Conservation (phyloP, 2,329 filamentous ascomycete genomes). For the Pseudogymnoascus sp. region DNA sequence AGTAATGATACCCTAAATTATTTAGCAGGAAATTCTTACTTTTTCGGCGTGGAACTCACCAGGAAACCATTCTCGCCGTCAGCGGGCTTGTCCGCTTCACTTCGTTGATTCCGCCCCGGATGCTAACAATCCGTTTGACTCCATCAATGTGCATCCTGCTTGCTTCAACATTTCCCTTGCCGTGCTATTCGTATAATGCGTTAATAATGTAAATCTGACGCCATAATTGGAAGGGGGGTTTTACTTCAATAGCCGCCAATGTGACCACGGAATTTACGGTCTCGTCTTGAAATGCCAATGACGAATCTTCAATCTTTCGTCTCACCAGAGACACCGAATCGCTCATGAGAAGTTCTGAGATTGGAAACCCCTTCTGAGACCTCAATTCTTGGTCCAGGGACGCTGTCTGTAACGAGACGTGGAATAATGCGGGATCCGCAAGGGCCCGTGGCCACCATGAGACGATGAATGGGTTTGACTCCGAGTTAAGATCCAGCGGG, state of each 20-base stretch:
- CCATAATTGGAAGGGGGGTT: slow-evolving; percentile 3
- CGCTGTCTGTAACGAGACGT: slow-evolving; percentile 50
- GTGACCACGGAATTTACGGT: slow-evolving; percentile 51
- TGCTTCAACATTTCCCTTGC: slow-evolving; percentile 40
- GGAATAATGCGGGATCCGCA: slow-evolving; percentile 46
- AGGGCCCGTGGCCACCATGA: slow-evolving; percentile 53
- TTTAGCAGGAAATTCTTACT: slow-evolving; percentile 4
- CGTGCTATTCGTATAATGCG: slow-evolving; percentile 30
- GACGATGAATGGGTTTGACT: slow-evolving; percentile 48
- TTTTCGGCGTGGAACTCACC: neutral
- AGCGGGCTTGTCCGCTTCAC: slow-evolving; percentile 42
- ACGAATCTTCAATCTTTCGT: slow-evolving; percentile 38
- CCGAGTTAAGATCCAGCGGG: slow-evolving; percentile 42
- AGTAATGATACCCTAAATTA: slow-evolving; percentile 46
- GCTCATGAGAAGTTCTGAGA: slow-evolving; percentile 46
- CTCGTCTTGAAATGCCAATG: slow-evolving; percentile 41
- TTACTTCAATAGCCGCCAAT: slow-evolving; percentile 48
- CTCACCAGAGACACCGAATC: slow-evolving; percentile 46
- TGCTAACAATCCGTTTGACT: slow-evolving; percentile 38
- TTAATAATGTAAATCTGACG: slow-evolving; percentile 9
- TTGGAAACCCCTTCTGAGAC: slow-evolving; percentile 43
- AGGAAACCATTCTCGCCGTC: slow-evolving; percentile 33
- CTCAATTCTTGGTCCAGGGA: slow-evolving; percentile 45
- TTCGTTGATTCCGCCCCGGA: slow-evolving; percentile 42
- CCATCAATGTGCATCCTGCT: slow-evolving; percentile 42